phyloP scores from a whole-genome alignment of 2,329 filamentous ascomycete species.

The Rutstroemia sp. region DNA sequence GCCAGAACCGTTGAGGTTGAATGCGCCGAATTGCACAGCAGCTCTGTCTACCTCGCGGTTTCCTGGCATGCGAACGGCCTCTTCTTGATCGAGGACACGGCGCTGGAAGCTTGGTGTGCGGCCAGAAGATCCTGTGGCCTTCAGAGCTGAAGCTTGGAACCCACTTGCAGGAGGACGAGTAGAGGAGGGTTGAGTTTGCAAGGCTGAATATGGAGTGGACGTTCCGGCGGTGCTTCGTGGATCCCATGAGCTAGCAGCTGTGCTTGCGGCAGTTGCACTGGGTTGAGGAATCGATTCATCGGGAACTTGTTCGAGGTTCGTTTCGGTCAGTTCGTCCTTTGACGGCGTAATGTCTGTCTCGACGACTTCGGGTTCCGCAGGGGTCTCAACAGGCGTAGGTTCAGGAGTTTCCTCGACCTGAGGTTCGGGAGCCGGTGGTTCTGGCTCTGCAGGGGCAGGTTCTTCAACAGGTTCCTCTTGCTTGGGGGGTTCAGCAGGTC shows the following conservation, averaged over 20 bases:
- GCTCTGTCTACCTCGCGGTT: slow-evolving; percentile 91
- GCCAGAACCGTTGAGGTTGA: slow-evolving; percentile 71
- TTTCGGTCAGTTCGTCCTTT: slow-evolving; percentile 79
- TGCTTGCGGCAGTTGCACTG: slow-evolving; percentile 82
- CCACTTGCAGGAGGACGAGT: slow-evolving; percentile 56
- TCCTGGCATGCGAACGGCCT: slow-evolving; percentile 95
- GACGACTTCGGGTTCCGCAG: slow-evolving; percentile 28
- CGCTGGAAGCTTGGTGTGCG: slow-evolving; percentile 78
- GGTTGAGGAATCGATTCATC: slow-evolving; percentile 71
- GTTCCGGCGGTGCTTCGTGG: slow-evolving; percentile 52
- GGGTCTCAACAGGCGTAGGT: slow-evolving; percentile 24
- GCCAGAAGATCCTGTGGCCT: slow-evolving; percentile 55
- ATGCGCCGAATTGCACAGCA: slow-evolving; percentile 92
- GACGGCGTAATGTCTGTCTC: slow-evolving; percentile 57
- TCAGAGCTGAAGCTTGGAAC: slow-evolving; percentile 73
- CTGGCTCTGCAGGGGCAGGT: slow-evolving; percentile 29
- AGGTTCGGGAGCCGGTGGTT: slow-evolving; percentile 30
- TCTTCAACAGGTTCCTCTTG: slow-evolving; percentile 39
- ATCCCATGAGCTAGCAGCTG: slow-evolving; percentile 79
- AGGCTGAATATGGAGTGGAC: slow-evolving; percentile 57
- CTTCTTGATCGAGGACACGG: slow-evolving; percentile 86
- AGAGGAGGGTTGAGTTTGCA: slow-evolving; percentile 51
- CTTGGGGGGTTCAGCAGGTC: slow-evolving; percentile 30
- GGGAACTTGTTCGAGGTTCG: slow-evolving; percentile 84
- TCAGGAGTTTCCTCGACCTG: slow-evolving; percentile 36